These are phyloP conservation scores for Phyllosticta citrichinensis DNA, from an alignment of 2,329 filamentous ascomycete species.

Conservation along the genomic window DNA sequence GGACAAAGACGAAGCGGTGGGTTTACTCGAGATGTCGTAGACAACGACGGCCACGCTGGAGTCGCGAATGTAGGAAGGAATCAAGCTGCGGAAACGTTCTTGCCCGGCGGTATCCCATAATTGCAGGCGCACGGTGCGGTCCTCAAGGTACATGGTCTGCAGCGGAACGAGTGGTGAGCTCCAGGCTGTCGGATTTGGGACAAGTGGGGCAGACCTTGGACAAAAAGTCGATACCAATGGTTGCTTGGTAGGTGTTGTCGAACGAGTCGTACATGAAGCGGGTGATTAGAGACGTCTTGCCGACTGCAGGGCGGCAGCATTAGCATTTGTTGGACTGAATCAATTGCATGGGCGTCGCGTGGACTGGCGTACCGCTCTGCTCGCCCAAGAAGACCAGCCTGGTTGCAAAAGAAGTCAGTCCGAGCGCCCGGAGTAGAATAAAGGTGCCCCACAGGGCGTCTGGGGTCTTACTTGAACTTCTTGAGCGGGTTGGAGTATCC, in stretches of 20 bases:
- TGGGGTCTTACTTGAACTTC: constrained; percentile 80
- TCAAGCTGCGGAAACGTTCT: constrained; percentile 91
- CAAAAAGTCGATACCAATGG: constrained; percentile 97
- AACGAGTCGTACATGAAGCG: constrained; percentile 99
- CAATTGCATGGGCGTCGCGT: neutral
- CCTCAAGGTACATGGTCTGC: constrained; percentile 98
- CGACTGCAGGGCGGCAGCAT: constrained; percentile 49
- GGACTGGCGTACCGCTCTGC: constrained; percentile 71
- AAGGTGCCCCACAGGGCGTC: neutral
- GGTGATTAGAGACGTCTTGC: constrained; percentile 97
- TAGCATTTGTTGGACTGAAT: constrained; percentile 14
- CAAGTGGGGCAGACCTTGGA: constrained; percentile 57
- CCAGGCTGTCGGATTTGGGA: neutral
- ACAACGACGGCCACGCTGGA: constrained; percentile 96
- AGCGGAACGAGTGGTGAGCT: constrained; percentile 4
- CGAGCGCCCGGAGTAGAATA: neutral
- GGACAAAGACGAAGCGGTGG: constrained; percentile 2
- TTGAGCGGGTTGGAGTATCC: constrained; percentile 96
- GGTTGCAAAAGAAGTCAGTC: neutral
- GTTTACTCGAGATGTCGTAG: constrained; percentile 86
- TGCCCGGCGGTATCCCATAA: constrained; percentile 98
- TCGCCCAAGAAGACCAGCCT: constrained; percentile 96
- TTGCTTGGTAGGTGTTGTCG: constrained; percentile 99
- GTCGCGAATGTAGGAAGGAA: constrained; percentile 97
- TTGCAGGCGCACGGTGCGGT: constrained; percentile 92